Conservation (phyloP, 2,329 filamentous ascomycete species). For the Domatiomyces globalis region DNA sequence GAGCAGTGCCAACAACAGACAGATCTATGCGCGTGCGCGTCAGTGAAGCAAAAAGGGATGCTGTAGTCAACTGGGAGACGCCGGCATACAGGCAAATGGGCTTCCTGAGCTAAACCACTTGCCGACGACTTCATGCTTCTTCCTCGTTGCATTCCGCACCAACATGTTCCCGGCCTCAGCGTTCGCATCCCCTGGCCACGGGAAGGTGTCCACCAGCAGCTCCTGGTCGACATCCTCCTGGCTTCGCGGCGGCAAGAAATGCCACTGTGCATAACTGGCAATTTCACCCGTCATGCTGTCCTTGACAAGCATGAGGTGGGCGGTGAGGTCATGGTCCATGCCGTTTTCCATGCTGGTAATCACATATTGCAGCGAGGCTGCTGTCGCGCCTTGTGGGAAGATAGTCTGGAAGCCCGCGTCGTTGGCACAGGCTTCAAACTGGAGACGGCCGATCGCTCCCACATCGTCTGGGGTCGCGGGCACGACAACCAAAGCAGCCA, state of each 20-base stretch:
- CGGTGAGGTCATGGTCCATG: constrained; percentile 12
- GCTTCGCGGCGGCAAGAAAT: constrained; percentile 9
- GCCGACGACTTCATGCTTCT: constrained; percentile 12
- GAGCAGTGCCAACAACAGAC: constrained; percentile 10
- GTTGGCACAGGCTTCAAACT: constrained; percentile 10
- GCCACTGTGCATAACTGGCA: constrained; percentile 13
- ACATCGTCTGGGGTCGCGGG: constrained; percentile 11
- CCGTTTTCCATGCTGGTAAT: constrained; percentile 7
- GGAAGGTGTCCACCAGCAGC: constrained; percentile 7
- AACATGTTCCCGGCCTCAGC: constrained; percentile 8
- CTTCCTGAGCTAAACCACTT: constrained; percentile 3
- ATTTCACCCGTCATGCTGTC: constrained; percentile 12
- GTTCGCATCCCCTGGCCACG: constrained; percentile 11
- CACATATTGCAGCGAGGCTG: constrained; percentile 8
- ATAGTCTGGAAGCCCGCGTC: constrained; percentile 9
- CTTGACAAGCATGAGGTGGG: constrained; percentile 13
- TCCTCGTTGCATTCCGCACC: constrained; percentile 10
- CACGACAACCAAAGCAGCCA: constrained; percentile 5
- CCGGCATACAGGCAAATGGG: constrained; percentile 9
- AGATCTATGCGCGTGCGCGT: constrained; percentile 2
- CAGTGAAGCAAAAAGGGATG: not conserved
- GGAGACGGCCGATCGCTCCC: constrained; percentile 7
- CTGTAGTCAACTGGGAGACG: not conserved
- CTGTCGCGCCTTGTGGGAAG: constrained; percentile 12
- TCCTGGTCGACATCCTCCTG: constrained; percentile 10